Conservation (phyloP, 352 stramenopile genomes). For the Phytopythium helicoides region DNA sequence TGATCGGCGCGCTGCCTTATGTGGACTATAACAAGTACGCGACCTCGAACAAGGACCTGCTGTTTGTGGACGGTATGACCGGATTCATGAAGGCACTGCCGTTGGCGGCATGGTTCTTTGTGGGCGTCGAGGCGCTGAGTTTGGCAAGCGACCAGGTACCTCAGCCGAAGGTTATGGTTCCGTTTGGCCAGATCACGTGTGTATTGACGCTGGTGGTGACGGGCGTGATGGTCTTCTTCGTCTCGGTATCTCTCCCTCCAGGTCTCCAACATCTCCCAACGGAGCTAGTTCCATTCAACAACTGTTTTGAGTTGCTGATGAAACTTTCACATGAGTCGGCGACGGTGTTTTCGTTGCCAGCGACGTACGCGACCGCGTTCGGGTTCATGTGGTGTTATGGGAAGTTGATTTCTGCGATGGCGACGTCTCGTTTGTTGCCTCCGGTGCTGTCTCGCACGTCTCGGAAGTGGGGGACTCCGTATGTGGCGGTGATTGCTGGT, state of each 20-base stretch:
- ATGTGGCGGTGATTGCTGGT: constrained; percentile 21
- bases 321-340: constrained; percentile 17
- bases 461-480: constrained; percentile 9
- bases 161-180: too few relatives aligned
- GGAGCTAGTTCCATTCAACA: constrained; percentile 33
- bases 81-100: too few relatives aligned
- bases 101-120: too few relatives aligned
- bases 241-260: constrained; percentile 26
- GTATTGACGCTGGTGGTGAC: constrained; percentile 38
- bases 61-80: too few relatives aligned
- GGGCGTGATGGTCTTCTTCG: constrained; percentile 30
- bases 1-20: constrained; percentile 9
- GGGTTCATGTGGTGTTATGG: constrained; percentile 60
- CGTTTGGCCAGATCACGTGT: constrained; percentile 34
- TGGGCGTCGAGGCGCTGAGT: too few relatives aligned
- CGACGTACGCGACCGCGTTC: constrained; percentile 49
- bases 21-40: too few relatives aligned
- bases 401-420: constrained; percentile 50
- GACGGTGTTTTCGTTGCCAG: constrained; percentile 38
- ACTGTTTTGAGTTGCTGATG: constrained; percentile 29
- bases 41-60: too few relatives aligned
- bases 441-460: constrained; percentile 21
- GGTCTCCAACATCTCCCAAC: constrained; percentile 16
- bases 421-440: constrained; percentile 35
- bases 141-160: too few relatives aligned